phyloP scores from a whole-genome alignment of 75 land plant species.

The Isoetes taiwanensis region DNA sequence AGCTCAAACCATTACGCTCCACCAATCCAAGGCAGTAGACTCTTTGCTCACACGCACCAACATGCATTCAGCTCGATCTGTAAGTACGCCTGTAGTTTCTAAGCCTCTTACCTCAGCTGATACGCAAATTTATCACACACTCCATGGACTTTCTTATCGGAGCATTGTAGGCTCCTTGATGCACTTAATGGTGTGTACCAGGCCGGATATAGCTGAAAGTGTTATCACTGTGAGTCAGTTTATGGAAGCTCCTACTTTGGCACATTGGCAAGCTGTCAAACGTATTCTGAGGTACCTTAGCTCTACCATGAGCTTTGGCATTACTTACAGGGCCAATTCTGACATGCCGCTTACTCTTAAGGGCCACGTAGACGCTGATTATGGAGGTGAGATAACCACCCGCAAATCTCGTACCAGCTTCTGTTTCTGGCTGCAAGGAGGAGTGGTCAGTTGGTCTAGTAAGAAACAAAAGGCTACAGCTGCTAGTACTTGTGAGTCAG shows the following conservation, averaged over 20 bases:
- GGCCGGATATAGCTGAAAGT: constrained; percentile 1
- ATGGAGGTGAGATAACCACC: background rate
- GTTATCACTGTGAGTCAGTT: background rate
- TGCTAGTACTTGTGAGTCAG: constrained; percentile 1
- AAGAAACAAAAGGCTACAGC: constrained; percentile 9
- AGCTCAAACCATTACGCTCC: background rate
- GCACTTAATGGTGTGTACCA: constrained; percentile 6
- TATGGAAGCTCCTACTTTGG: background rate
- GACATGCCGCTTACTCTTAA: background rate
- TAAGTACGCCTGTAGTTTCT: too few relatives aligned
- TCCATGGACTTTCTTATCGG: too few relatives aligned
- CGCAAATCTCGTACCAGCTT: background rate
- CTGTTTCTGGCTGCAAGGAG: constrained; percentile 3
- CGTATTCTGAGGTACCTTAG: constrained; percentile 4
- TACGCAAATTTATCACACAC: too few relatives aligned
- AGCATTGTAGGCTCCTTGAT: background rate
- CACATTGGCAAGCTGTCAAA: constrained; percentile 13
- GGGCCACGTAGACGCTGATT: constrained; percentile 1
- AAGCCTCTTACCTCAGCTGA: too few relatives aligned
- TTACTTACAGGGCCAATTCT: background rate
- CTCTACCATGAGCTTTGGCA: background rate
- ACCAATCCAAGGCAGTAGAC: background rate
- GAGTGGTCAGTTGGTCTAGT: constrained; percentile 6
- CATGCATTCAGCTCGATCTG: background rate
- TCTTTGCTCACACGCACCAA: background rate